Conservation (phyloP, 306 rosid genomes). For the Quercus dentata region DNA sequence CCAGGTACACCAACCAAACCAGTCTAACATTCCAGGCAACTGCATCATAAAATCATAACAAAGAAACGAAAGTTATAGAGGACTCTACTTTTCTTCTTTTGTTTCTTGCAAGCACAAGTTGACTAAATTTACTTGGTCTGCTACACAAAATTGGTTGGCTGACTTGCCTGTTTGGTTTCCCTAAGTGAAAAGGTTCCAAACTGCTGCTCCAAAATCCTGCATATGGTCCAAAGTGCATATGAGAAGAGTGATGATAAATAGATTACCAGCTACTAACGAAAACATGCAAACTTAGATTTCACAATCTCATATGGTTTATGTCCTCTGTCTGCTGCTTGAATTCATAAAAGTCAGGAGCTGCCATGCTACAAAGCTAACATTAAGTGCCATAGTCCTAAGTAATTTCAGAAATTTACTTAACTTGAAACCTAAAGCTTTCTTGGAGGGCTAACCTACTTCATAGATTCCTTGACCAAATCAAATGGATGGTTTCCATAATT, state of each 20-base stretch:
- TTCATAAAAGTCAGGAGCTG: neutral
- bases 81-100: neutral
- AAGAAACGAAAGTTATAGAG: neutral
- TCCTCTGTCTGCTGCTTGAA: neutral
- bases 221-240: neutral
- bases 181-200: conserved; percentile 32
- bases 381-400: neutral
- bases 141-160: neutral
- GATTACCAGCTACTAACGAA: neutral
- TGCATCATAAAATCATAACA: conserved; percentile 7
- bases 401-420: neutral
- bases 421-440: conserved; percentile 6
- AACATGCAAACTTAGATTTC: neutral
- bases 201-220: conserved; percentile 36
- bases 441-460: conserved; percentile 43
- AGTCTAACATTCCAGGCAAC: conserved; percentile 45
- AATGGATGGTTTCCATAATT: conserved; percentile 73
- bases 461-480: conserved; percentile 54
- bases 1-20: conserved; percentile 48
- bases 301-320: neutral
- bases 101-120: conserved; percentile 1
- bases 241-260: neutral
- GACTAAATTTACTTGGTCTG: neutral
- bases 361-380: neutral
- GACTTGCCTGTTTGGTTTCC: conserved; percentile 39